Evolutionary conservation across 2,329 filamentous ascomycete species (phyloP).

Genomic region (Clonostachys sp.): DNA sequence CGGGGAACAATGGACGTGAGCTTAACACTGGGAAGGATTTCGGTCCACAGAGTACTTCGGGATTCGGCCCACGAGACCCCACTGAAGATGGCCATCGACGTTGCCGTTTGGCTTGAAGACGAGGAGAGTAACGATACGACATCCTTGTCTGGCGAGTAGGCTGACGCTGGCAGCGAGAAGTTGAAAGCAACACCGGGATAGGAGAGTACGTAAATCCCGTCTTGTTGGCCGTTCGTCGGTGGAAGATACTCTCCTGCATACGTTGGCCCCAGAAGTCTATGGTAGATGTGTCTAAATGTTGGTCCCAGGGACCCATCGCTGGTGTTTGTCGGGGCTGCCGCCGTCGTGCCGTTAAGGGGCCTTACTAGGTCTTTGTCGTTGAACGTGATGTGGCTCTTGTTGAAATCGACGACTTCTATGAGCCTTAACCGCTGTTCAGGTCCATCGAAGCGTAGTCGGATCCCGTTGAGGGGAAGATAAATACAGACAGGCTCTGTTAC

Average conservation of each 20-base stretch:
- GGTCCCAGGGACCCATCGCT: constrained; percentile 56
- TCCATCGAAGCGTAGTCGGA: constrained; percentile 89
- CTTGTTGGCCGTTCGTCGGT: constrained; percentile 45
- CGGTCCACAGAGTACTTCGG: constrained; percentile 71
- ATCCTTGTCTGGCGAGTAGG: constrained; percentile 73
- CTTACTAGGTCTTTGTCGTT: constrained; percentile 76
- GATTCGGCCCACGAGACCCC: constrained; percentile 89
- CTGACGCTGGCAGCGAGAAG: constrained; percentile 71
- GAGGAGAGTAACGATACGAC: constrained; percentile 81
- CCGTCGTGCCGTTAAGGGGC: constrained; percentile 34
- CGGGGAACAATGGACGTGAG: constrained; percentile 64
- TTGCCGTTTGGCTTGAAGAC: constrained; percentile 69
- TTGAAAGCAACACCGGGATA: constrained; percentile 94
- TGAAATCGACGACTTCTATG: constrained; percentile 88
- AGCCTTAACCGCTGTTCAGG: constrained; percentile 86
- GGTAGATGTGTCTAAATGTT: constrained; percentile 85
- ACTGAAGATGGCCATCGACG: constrained; percentile 85
- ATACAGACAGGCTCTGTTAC: constrained; percentile 72
- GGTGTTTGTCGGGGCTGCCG: constrained; percentile 22
- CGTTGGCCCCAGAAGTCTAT: constrained; percentile 86
- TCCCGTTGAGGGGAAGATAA: constrained; percentile 75
- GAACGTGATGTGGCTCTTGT: constrained; percentile 78
- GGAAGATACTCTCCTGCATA: constrained; percentile 90
- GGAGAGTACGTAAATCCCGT: constrained; percentile 82
- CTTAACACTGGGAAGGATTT: constrained; percentile 68